Percentiles rank a stretch among this genome's conserved stretches.
Conservation (phyloP, 176 grass and related monocot genomes). For the Triticum monococcum region DNA sequence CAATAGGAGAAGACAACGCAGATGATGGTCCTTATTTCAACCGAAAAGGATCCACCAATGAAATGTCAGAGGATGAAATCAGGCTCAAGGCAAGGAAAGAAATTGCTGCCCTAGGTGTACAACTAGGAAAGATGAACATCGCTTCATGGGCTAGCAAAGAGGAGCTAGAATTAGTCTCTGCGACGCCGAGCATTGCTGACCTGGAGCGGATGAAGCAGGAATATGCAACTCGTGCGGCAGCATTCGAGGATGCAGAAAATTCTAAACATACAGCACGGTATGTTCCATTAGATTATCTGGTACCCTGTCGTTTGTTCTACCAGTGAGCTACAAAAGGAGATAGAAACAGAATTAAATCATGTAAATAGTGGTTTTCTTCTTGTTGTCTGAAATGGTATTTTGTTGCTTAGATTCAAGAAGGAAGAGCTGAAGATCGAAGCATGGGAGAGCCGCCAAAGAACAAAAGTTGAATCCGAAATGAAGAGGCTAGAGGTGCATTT, state of each 20-base stretch:
- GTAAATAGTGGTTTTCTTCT: not conserved
- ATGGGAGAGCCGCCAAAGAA: conserved; percentile 68
- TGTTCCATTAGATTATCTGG: not conserved
- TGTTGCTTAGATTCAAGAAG: conserved; percentile 65
- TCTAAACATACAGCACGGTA: conserved; percentile 85
- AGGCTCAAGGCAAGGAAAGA: conserved; percentile 81
- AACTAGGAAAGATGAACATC: conserved; percentile 95
- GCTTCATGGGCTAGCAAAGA: conserved; percentile 97
- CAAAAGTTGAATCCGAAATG: conserved; percentile 77
- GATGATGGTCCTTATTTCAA: conserved; percentile 48
- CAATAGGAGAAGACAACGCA: conserved; percentile 38
- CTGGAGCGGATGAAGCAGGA: conserved; percentile 57
- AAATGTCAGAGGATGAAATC: conserved; percentile 73
- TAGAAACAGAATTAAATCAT: not conserved
- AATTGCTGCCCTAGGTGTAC: conserved; percentile 81
- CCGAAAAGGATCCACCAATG: conserved; percentile 46
- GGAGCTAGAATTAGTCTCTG: conserved; percentile 60
- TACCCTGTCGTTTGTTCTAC: not conserved
- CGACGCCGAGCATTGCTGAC: conserved; percentile 43
- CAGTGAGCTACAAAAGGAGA: conserved; percentile 8
- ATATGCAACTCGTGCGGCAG: conserved; percentile 64
- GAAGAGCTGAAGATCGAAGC: conserved; percentile 93
- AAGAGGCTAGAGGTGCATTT: conserved; percentile 70
- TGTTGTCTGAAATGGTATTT: not conserved
- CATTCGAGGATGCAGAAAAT: conserved; percentile 87